Conservation (phyloP, 176 grass and related monocot species). For the Eleusine coracana region DNA sequence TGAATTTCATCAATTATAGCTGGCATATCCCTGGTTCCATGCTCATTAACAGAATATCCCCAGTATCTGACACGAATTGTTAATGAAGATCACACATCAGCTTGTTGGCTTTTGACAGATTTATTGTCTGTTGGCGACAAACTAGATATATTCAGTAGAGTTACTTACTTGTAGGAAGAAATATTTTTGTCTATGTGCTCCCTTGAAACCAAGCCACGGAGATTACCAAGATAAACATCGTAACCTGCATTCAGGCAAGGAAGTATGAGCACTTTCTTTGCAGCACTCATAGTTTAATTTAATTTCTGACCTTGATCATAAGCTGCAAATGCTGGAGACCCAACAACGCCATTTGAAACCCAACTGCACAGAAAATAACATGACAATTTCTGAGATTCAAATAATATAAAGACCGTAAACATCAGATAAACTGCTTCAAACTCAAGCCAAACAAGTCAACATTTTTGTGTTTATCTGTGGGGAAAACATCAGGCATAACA, state of each 20-base stretch:
- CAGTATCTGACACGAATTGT: constrained; percentile 68
- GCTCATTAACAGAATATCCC: constrained; percentile 98
- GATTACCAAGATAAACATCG: constrained; percentile 97
- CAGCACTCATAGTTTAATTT: constrained; percentile 24
- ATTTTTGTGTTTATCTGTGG: too few species aligned
- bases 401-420: not conserved
- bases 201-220: constrained; percentile 90
- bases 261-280: not conserved
- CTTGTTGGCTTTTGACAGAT: not conserved
- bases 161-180: constrained; percentile 90
- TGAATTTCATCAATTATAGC: constrained; percentile 94
- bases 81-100: too few species aligned
- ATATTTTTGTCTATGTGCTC: constrained; percentile 84
- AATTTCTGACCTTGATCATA: constrained; percentile 87
- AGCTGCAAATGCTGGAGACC: constrained; percentile 97
- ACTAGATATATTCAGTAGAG: constrained; percentile 1
- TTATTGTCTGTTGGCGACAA: not conserved
- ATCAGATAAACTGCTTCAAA: not conserved
- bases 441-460: too few species aligned
- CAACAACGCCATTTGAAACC: constrained; percentile 97
- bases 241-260: constrained; percentile 59
- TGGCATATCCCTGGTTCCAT: constrained; percentile 84
- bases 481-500: too few species aligned
- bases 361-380: constrained; percentile 52
- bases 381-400: constrained; percentile 15